These are phyloP conservation scores for Pouteria campechiana DNA, from an alignment of 179 eudicot genomes.

Conservation along the genomic window DNA sequence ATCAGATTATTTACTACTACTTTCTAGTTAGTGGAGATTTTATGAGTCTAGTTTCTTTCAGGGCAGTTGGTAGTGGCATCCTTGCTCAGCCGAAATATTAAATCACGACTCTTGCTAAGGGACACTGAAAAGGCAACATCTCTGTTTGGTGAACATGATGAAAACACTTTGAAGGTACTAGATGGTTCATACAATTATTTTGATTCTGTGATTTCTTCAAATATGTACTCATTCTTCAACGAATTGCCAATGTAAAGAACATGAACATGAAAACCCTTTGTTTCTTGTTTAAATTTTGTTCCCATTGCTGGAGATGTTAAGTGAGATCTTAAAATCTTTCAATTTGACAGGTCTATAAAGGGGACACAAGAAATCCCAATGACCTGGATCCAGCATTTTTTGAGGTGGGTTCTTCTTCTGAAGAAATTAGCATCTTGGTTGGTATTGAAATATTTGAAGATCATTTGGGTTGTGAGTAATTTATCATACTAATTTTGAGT, in stretches of 20 bases:
- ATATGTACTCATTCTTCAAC: neutral
- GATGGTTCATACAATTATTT: too few species aligned
- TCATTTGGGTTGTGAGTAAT: too few species aligned
- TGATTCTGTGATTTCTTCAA: neutral
- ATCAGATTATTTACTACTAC: too few species aligned
- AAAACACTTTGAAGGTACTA: conserved; percentile 55
- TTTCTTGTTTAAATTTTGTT: conserved; percentile 3
- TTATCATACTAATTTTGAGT: too few species aligned
- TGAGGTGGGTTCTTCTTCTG: conserved; percentile 56
- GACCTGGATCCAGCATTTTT: conserved; percentile 69
- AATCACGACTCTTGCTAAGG: conserved; percentile 59
- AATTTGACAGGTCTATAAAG: conserved; percentile 55
- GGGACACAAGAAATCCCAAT: conserved; percentile 66
- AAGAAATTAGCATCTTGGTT: too few species aligned
- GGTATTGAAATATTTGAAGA: too few species aligned
- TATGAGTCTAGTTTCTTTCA: too few species aligned
- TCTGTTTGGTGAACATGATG: conserved; percentile 78
- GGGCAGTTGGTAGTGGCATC: conserved; percentile 94
- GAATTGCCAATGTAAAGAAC: too few species aligned
- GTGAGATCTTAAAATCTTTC: conserved; percentile 14
- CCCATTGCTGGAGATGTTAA: conserved; percentile 4
- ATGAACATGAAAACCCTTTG: too few species aligned
- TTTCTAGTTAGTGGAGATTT: too few species aligned
- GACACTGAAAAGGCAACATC: conserved; percentile 73
- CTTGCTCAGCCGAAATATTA: conserved; percentile 61